These are phyloP conservation scores for Aspergillus olivimuriae DNA, from an alignment of 495 filamentous ascomycete species.

Conservation along the genomic window DNA sequence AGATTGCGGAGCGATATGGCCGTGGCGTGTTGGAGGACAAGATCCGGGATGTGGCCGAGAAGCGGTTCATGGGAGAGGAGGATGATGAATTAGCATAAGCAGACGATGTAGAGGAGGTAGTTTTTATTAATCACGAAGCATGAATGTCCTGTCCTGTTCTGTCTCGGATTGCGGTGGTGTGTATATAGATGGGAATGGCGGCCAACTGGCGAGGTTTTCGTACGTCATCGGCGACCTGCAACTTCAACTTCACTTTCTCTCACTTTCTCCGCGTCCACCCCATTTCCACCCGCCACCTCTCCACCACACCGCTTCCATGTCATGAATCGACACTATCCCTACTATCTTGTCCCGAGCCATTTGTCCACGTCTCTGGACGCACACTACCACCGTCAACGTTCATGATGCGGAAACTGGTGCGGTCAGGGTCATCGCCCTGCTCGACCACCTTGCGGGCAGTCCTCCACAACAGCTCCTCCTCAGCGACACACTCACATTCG, in stretches of 20 bases:
- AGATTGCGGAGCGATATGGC: constrained; percentile 75
- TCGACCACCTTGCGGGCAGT: too few relatives aligned
- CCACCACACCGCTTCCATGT: background rate
- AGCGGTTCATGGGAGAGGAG: constrained; percentile 51
- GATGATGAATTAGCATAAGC: constrained; percentile 46
- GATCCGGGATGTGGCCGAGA: constrained; percentile 72
- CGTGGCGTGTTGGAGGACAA: constrained; percentile 74
- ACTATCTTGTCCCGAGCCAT: background rate
- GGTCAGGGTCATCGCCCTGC: constrained; percentile 7
- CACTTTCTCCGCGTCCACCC: background rate
- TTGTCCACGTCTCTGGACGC: too few relatives aligned
- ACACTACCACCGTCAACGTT: too few relatives aligned
- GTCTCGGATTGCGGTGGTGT: too few relatives aligned
- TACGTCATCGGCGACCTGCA: constrained; percentile 5
- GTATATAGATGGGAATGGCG: too few relatives aligned
- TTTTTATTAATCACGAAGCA: too few relatives aligned
- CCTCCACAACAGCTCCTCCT: too few relatives aligned
- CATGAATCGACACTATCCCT: constrained; percentile 9
- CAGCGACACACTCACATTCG: too few relatives aligned
- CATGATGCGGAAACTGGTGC: constrained; percentile 33
- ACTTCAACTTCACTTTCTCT: background rate
- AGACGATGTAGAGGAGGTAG: constrained; percentile 6
- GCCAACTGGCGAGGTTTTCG: too few relatives aligned
- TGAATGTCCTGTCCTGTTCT: too few relatives aligned
- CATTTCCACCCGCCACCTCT: background rate